Evolutionary conservation across 1,284 basidiomycete species (phyloP), one percentile per base, ranked within the genome.

Genomic region (Bjerkandera adusta): DNA sequence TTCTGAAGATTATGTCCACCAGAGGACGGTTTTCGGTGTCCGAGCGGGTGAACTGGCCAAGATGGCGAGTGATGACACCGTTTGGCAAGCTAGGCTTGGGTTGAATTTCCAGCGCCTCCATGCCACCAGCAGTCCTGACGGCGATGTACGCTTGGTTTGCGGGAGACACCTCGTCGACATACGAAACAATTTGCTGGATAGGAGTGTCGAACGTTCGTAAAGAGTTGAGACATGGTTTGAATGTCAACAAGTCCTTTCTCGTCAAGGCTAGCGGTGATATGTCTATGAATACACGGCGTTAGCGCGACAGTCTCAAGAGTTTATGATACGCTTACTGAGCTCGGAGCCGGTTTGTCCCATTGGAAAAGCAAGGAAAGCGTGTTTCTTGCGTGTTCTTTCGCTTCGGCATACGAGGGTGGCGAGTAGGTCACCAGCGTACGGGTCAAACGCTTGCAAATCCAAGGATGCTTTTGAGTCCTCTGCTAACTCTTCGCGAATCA

Each of bases 331-430:
- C 77, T 57, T 52, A 88, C 86, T 85, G 20, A 89, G 68, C 51
- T 83, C 73, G 45, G 67, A 61, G 36, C 71, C 68, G 8, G 72
- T 66, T 55, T 80, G 75, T 4, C 85, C 85, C 68, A 75, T 79
- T 2, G 85, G 79, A 63, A 86, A 88, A 16, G 68, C 72, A 26
- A 81, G 56, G 44, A 67, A 71, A 1, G 63, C 58, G 26, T 60
- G 53, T 11, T 56, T 55, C 49, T 60, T 61, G 6, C 59, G 55
- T 5, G 53, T 50, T 15, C 59, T 51, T 43, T 66, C 58, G 22
- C 58, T 56, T 15, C 59, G 67, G 38, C 66, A 57, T 5, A 34
- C 13, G 2, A 77, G 51, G 22, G 67, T 49, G 15, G 73, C 75
- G 15, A 86, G 54, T 26, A 72, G 44, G 55, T 79, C 81, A 16